Evolutionary conservation across 805 yeast species (phyloP), one percentile per base, ranked within the genome.

Genomic region (Ogataea salicorniae): DNA sequence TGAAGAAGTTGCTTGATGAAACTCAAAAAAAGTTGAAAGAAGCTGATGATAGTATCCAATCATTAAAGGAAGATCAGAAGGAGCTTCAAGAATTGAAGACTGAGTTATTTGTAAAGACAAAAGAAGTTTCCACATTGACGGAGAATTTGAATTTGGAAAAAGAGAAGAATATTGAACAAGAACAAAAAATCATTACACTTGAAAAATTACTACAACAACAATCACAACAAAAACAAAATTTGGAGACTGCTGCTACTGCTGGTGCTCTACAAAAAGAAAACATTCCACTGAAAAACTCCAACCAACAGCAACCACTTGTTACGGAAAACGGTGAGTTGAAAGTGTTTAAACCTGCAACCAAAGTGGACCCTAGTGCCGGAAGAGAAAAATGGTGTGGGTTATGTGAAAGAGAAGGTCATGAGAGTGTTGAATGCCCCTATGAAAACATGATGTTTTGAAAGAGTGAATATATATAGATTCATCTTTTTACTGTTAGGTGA

Each of bases 401-500:
- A 45, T 92, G 99, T 68, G 98, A 92, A 63, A 72, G 88, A 46
- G 82, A 80, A 40, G 99, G 98, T 0, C 99, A 92, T 61, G 83
- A 81, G 42, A 85, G 94, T 53, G 72, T 83, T 31, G 89, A 89
- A 47, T 92, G 99, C 66, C 97, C 97, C 0, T 89, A 79, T 61
- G 95, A 84, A 55, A 77, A 79, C 54, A 47, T 51, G 45, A 53
- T 51, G 46, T 56, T 60, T 50, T 53, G 41, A 62, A 54, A 37
- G 23, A 31, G n/a, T 9, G 16, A 5, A 16, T 39, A 33, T 13
- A 22, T 20, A 4, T 41, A 33, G 4, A 20, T 20, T 3, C 20
- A 20, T 20, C 20, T 20, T 20, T 3, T 20, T 3, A 20, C 20
- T 4, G 20, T 20, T 20, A 20, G 20, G 20, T 20, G 4, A 20